phyloP scores from a whole-genome alignment of 1,284 basidiomycete species.

The Fomitopsis betulina region DNA sequence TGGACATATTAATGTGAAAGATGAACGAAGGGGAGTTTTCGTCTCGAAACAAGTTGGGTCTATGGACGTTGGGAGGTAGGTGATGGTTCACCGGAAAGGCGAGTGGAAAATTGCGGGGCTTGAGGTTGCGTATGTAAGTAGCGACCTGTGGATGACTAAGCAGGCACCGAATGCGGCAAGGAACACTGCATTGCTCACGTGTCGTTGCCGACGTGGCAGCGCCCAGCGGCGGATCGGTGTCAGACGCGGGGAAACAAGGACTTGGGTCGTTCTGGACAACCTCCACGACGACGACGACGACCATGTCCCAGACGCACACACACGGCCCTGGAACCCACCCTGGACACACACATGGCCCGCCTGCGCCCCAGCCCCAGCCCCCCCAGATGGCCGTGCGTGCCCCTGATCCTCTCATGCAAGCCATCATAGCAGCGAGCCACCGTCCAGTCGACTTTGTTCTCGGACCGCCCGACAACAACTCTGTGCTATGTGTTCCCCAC shows the following conservation, averaged over 20 bases:
- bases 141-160: constrained; percentile 14
- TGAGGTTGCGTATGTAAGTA: constrained; percentile 19
- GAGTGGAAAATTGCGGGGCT: constrained; percentile 21
- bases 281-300: constrained; percentile 1
- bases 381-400: constrained; percentile 39
- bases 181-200: neutral
- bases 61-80: constrained; percentile 27
- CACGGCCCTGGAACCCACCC: constrained; percentile 30
- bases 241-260: constrained; percentile 2
- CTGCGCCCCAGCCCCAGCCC: constrained; percentile 34
- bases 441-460: constrained; percentile 54
- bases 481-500: constrained; percentile 59
- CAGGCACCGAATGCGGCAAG: neutral
- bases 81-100: constrained; percentile 35
- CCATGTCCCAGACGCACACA: constrained; percentile 29
- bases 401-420: constrained; percentile 67
- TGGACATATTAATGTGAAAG: constrained; percentile 68
- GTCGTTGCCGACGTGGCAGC: constrained; percentile 4
- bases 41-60: constrained; percentile 24
- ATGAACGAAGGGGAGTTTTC: constrained; percentile 21
- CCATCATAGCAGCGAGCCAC: constrained; percentile 71
- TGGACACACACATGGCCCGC: constrained; percentile 32
- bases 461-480: constrained; percentile 43
- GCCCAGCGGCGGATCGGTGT: neutral
- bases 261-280: neutral